Base-by-base conservation (phyloP, 1,139 yeast species). In the Casaregolazyma suthepensis region DNA sequence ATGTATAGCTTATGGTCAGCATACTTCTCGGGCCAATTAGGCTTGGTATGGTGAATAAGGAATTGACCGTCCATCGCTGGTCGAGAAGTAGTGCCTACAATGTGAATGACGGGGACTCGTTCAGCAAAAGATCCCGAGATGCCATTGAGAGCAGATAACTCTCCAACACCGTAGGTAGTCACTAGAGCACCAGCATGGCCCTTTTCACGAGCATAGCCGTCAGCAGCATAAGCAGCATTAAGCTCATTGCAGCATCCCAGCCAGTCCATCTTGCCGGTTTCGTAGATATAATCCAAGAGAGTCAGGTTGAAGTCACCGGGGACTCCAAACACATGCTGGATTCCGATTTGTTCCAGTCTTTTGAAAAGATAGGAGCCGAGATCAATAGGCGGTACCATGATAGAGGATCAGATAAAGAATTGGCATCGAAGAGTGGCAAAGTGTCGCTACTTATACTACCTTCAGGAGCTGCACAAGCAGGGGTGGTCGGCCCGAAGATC, bases 131-230 rank as follows among this genome's bases (percentile, higher is more conserved):
- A 82, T 58, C 96, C 95, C 48, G 91, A 81, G 57, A 87, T 76
- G 51, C 95, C 96, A 71, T 88, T 89, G 59, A 88, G 70, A 13
- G 96, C 96, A 53, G 88, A 82, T 56, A 88, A 77, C 71, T 88
- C 96, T 56, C 96, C 96, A 50, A 89, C 96, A 54, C 96, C 96
- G 69, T 76, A 86, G 17, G 88, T 82, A 43, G 88, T 80, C 54
- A 72, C 64, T 46, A 72, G 56, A 12, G 68, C 75, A 29, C 72
- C 75, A 2, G 75, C 74, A 2, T 63, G 57, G 37, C 66, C 64
- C 40, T 77, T 70, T 46, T 75, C 76, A 58, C 87, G 79, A 18
- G 87, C 81, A 64, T 85, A 87, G 19, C 91, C 94, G 62, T 87
- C 94, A 31, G 87, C 89, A 22, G 90, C 86, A 63, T 87, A 87